Base-by-base conservation (phyloP, 192 early-diverging fungal species). In the Podila horticola region DNA sequence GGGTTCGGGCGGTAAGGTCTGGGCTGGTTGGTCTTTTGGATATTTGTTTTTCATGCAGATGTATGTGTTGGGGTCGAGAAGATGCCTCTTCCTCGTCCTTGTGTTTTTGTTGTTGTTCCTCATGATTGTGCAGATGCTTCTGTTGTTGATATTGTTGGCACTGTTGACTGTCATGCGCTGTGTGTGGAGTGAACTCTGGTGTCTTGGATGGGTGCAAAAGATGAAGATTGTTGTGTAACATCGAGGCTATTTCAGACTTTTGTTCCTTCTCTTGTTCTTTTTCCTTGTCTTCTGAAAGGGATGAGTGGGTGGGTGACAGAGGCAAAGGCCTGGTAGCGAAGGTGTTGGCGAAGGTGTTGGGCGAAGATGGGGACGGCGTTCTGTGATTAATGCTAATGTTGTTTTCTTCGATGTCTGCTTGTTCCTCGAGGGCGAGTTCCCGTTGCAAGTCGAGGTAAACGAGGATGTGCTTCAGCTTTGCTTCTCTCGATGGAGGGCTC, bases 401-500 rank as follows among this genome's bases (percentile, higher is more conserved):
- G 13, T 58, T 20, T 24, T 58, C 57, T 19, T 19, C 58, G 17
- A 17, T 20, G 34, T 33, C 13, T 11, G n/a, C 24, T 41, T 74
- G 66, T n/a, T 79, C 75, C 2, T 65, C 76, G 5, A 72, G 62
- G 17, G 66, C 67, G 20, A 81, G 62, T 45, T 72, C 77, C 36
- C 77, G 71, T 22, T 81, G 77, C 17, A 64, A 41, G 49, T 72
- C 77, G 31, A 81, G 66, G 20, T 73, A 81, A 48, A 67, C 67
- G 6, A 81, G 51, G 62, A 81, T 67, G 34, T 81, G 71, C 52
- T 50, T 67, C 61, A 81, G 38, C 26, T 81, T 81, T 30, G 77
- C 77, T 34, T 81, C 66, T 34, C 77, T 50, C 24, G 77, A 81
- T 3, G 67, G 52, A 31, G 77, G 77, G 71, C 66, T 81, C 77